phyloP scores from a whole-genome alignment of 441 rosid genomes.

The Syzygium syzygioides region DNA sequence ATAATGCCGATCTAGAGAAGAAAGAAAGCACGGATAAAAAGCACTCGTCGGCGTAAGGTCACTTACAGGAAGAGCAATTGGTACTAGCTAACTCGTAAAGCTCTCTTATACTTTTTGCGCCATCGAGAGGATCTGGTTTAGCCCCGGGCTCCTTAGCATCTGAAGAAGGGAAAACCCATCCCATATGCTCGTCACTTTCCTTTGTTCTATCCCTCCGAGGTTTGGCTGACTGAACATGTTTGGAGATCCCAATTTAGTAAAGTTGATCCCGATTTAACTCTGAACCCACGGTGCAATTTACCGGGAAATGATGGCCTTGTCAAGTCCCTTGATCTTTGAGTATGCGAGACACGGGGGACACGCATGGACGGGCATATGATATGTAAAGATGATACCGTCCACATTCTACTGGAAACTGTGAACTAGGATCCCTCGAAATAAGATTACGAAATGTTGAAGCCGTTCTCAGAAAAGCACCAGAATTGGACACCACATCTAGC shows the following conservation, averaged over 20 bases:
- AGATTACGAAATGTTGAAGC: slow-evolving; percentile 73
- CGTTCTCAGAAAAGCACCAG: slow-evolving; percentile 65
- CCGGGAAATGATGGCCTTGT: slow-evolving; percentile 67
- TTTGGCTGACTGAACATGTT: slow-evolving; percentile 44
- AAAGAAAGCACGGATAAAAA: not conserved
- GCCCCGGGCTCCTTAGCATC: slow-evolving; percentile 66
- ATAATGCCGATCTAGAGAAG: not conserved
- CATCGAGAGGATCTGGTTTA: slow-evolving; percentile 59
- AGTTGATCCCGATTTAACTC: too few species aligned
- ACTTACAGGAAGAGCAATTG: slow-evolving; percentile 77
- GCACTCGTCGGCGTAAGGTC: not conserved
- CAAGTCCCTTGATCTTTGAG: slow-evolving; percentile 80
- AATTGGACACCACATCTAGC: slow-evolving; percentile 47
- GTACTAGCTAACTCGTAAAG: slow-evolving; percentile 76
- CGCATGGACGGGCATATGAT: slow-evolving; percentile 96
- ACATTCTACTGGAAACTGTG: slow-evolving; percentile 68
- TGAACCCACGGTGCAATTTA: not conserved
- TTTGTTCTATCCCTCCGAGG: slow-evolving; percentile 84
- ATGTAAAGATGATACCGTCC: slow-evolving; percentile 85
- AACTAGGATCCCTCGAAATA: slow-evolving; percentile 45
- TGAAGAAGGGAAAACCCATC: slow-evolving; percentile 77
- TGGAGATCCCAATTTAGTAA: too few species aligned
- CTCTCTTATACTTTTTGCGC: slow-evolving; percentile 61
- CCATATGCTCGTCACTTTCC: slow-evolving; percentile 77
- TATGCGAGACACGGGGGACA: slow-evolving; percentile 77